Conservation (phyloP, 2,329 filamentous ascomycete species). For the Metarhizium album region DNA sequence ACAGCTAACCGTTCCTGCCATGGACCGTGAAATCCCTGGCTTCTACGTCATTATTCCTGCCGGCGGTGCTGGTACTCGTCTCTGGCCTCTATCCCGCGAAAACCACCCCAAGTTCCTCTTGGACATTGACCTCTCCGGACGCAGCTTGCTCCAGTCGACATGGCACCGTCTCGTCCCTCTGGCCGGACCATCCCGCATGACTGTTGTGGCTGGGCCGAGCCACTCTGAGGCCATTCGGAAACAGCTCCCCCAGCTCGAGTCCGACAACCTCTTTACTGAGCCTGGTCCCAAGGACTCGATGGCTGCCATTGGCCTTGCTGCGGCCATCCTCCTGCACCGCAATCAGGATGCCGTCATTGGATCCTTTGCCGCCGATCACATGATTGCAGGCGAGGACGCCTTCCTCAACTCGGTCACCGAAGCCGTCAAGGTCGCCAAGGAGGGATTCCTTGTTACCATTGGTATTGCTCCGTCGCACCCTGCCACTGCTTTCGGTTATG, state of each 20-base stretch:
- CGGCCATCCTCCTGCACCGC: conserved; percentile 14
- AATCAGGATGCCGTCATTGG: conserved; percentile 16
- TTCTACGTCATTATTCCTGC: conserved; percentile 18
- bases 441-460: conserved; percentile 17
- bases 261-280: conserved; percentile 15
- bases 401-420: conserved; percentile 16
- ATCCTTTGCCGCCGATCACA: conserved; percentile 17
- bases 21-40: conserved; percentile 15
- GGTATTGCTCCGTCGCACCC: conserved; percentile 17
- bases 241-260: conserved; percentile 14
- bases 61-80: conserved; percentile 17
- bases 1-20: conserved; percentile 7
- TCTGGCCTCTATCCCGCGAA: conserved; percentile 17
- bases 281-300: conserved; percentile 18
- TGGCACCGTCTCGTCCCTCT: conserved; percentile 17
- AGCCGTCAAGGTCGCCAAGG: conserved; percentile 16
- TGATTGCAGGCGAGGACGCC: conserved; percentile 17
- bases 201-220: conserved; percentile 15
- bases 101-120: conserved; percentile 18
- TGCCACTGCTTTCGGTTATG: conserved; percentile 17
- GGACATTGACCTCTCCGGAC: conserved; percentile 15
- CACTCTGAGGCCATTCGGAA: conserved; percentile 15
- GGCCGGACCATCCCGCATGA: conserved; percentile 15
- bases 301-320: conserved; percentile 17
- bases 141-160: conserved; percentile 16